A percentile compares a stretch with the other conserved stretches of the same genome.
Conservation (phyloP, 805 yeast species). For the Zygotorulaspora chibaensis region DNA sequence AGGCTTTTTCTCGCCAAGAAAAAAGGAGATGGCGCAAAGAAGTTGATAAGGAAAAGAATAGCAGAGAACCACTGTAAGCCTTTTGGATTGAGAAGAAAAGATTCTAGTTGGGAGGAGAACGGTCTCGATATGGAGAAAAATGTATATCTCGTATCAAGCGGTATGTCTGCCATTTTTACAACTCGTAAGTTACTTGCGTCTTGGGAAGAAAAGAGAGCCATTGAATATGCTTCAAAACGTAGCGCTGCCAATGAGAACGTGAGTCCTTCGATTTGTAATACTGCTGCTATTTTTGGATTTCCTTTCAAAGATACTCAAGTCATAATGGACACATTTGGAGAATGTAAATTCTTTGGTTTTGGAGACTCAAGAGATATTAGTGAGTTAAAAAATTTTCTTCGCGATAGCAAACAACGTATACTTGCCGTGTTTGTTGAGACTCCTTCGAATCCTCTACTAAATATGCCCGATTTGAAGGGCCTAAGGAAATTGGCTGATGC, state of each 20-base stretch:
- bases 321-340: slow-evolving; percentile 75
- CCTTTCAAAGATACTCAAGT: slow-evolving; percentile 89
- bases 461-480: slow-evolving; percentile 66
- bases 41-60: slow-evolving; percentile 11
- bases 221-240: neutral
- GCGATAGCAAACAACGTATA: slow-evolving; percentile 47
- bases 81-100: slow-evolving; percentile 6
- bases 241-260: neutral
- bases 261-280: slow-evolving; percentile 2
- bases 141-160: slow-evolving; percentile 74
- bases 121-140: slow-evolving; percentile 40
- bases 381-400: slow-evolving; percentile 54
- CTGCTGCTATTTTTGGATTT: slow-evolving; percentile 80
- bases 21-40: slow-evolving; percentile 10
- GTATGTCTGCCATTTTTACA: slow-evolving; percentile 82
- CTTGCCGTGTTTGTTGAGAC: slow-evolving; percentile 79
- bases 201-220: slow-evolving; percentile 9
- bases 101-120: slow-evolving; percentile 36
- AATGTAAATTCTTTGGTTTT: slow-evolving; percentile 72
- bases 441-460: slow-evolving; percentile 83
- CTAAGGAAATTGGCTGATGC: slow-evolving; percentile 59
- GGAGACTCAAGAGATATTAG: slow-evolving; percentile 71
- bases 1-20: slow-evolving; percentile 1
- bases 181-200: slow-evolving; percentile 48
- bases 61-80: slow-evolving; percentile 14